phyloP scores from a whole-genome alignment of 768 basidiomycete genomes.

The Psilocybe azurescens region DNA sequence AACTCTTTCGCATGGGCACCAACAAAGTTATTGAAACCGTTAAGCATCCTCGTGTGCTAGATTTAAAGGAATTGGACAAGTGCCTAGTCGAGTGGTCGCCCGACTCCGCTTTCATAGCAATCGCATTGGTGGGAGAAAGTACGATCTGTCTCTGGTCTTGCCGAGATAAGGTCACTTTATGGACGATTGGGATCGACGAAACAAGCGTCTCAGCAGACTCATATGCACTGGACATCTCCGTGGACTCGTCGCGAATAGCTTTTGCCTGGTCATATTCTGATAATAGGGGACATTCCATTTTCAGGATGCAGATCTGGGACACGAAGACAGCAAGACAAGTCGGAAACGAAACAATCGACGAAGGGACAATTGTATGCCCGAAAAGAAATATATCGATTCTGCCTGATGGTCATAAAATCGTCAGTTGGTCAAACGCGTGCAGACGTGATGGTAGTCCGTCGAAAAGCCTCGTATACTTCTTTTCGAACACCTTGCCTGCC shows the following conservation, averaged over 20 bases:
- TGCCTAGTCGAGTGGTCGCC: background rate
- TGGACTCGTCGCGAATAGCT: background rate
- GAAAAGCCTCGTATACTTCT: background rate
- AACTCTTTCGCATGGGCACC: no score
- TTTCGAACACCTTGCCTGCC: background rate
- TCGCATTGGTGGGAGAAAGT: background rate
- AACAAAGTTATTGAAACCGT: background rate
- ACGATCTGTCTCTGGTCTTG: background rate
- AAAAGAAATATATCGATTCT: background rate
- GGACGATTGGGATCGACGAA: background rate
- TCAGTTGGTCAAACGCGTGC: background rate
- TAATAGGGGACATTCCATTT: background rate
- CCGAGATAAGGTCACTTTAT: background rate
- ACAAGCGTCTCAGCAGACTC: background rate
- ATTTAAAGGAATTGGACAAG: background rate
- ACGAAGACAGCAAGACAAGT: background rate
- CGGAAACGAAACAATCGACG: background rate
- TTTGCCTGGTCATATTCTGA: background rate
- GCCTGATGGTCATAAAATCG: background rate
- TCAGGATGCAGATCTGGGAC: background rate
- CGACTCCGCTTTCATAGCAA: background rate
- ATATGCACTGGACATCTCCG: background rate
- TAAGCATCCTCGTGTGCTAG: background rate
- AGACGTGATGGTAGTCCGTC: background rate
- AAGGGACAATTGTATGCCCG: background rate